Evolutionary conservation across 2,329 filamentous ascomycete species (phyloP).

Genomic region (Alternaria sp.): DNA sequence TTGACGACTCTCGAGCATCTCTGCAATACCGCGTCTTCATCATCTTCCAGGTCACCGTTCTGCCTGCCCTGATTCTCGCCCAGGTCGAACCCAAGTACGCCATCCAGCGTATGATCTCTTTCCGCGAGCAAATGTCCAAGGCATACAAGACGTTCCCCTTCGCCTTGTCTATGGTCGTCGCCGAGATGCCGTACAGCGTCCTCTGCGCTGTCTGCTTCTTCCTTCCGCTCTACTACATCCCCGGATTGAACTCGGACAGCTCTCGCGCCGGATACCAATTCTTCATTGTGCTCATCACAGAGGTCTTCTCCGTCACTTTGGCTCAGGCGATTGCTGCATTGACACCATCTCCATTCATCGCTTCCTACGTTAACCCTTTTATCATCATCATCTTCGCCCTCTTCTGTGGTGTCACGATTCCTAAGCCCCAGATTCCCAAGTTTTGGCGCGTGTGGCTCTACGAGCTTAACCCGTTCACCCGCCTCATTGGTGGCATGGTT

Average conservation of each 20-base stretch:
- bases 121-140: constrained; percentile 85
- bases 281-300: constrained; percentile 83
- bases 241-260: constrained; percentile 71
- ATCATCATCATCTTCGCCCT: constrained; percentile 74
- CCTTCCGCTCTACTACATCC: constrained; percentile 84
- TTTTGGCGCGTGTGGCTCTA: constrained; percentile 87
- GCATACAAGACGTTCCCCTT: constrained; percentile 87
- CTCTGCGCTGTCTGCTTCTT: constrained; percentile 84
- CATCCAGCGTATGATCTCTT: constrained; percentile 80
- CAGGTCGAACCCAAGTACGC: constrained; percentile 89
- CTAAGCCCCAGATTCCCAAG: constrained; percentile 76
- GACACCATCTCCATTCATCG: constrained; percentile 81
- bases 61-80: constrained; percentile 82
- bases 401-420: constrained; percentile 89
- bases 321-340: constrained; percentile 77
- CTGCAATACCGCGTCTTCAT: constrained; percentile 89
- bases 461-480: constrained; percentile 83
- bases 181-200: constrained; percentile 84
- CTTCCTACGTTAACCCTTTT: constrained; percentile 77
- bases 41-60: constrained; percentile 87
- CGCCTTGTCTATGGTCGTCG: constrained; percentile 77
- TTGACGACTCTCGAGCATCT: constrained; percentile 77
- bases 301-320: constrained; percentile 83
- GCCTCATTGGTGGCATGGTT: constrained; percentile 81
- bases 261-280: constrained; percentile 85